Base-by-base conservation (phyloP, 106 monocot species). In the Alisma plantagoaquatica region DNA sequence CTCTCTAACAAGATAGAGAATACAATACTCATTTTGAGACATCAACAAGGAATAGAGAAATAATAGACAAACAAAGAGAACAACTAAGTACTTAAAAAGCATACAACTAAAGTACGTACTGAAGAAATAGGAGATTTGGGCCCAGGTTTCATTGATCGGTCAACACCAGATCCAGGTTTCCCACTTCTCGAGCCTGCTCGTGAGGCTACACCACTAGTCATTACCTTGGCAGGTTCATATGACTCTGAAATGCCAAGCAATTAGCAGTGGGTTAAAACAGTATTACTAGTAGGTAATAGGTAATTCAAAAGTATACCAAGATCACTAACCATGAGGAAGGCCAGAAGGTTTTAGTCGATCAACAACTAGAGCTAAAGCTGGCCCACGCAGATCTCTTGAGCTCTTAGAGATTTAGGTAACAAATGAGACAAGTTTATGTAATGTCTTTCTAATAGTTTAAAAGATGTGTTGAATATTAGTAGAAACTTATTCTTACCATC, bases 371-470 rank as follows among this genome's bases (percentile, higher is more conserved):
- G 81, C 54, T 69, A 89, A 69, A 45, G 76, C 83, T 11, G 96
- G 84, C 32, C 84, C 84, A 31, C 64, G 65, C 17, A 96, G 55
- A 57, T 96, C 96, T 61, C 82, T 96, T 54, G 89, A 50, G 59
- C 55, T 81, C 66, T 79, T 96, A 27, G 68, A 64, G 49, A 89
- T 75, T 89, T 96, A 41, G 20, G 17, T 30, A 61, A 50, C 14
- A 59, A 16, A 56, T 12, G 11, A 43, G 12, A 5, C 24, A 43
- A 42, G 27, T 17, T 27, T 46, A 46, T n/a, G n/a, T n/a, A n/a
- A n/a, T n/a, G n/a, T n/a, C n/a, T n/a, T n/a, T n/a, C n/a, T n/a
- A n/a, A n/a, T n/a, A n/a, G n/a, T n/a, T n/a, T n/a, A n/a, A n/a
- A n/a, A n/a, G n/a, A n/a, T n/a, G n/a, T n/a, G n/a, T n/a, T n/a